A percentile compares a stretch with the other conserved stretches of the same genome.
Conservation (phyloP, 2,329 filamentous ascomycete genomes). For the Emericellopsis atlantica region DNA sequence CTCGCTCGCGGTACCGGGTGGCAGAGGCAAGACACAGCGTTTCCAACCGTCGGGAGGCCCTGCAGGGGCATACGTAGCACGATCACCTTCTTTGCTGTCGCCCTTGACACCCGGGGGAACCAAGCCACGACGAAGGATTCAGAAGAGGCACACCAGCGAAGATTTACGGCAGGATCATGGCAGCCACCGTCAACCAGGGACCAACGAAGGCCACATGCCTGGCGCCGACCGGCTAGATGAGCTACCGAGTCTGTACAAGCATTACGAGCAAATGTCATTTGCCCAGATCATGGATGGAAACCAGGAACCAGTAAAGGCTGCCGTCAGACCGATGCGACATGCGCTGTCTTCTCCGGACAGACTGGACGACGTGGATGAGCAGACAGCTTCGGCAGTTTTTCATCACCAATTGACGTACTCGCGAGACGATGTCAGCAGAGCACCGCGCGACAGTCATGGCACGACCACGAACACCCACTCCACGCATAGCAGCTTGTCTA, state of each 20-base stretch:
- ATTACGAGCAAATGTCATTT: slow-evolving; percentile 45
- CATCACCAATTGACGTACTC: not conserved
- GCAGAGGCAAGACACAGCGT: slow-evolving; percentile 9
- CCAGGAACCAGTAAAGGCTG: not conserved
- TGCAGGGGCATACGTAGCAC: slow-evolving; percentile 18
- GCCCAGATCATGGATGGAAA: slow-evolving; percentile 21
- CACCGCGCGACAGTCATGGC: not conserved
- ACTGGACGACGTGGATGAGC: not conserved
- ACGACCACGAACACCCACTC: not conserved
- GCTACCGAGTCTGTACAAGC: slow-evolving; percentile 39
- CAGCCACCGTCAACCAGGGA: not conserved
- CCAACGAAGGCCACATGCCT: not conserved
- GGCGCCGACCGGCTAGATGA: slow-evolving; percentile 12
- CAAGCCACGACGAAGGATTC: slow-evolving; percentile 11
- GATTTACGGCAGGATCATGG: slow-evolving; percentile 10
- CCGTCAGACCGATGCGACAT: not conserved
- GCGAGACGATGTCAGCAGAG: not conserved
- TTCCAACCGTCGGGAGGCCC: no score
- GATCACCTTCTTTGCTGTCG: slow-evolving; percentile 30
- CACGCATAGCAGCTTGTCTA: not conserved
- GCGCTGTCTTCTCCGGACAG: not conserved
- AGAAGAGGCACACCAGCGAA: slow-evolving; percentile 23
- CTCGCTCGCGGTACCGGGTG: slow-evolving; percentile 25
- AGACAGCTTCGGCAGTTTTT: not conserved
- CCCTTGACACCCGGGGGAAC: slow-evolving; percentile 14